These are phyloP conservation scores for Aspergillus ochraceus DNA, from an alignment of 2,329 filamentous ascomycete species.

Conservation along the genomic window DNA sequence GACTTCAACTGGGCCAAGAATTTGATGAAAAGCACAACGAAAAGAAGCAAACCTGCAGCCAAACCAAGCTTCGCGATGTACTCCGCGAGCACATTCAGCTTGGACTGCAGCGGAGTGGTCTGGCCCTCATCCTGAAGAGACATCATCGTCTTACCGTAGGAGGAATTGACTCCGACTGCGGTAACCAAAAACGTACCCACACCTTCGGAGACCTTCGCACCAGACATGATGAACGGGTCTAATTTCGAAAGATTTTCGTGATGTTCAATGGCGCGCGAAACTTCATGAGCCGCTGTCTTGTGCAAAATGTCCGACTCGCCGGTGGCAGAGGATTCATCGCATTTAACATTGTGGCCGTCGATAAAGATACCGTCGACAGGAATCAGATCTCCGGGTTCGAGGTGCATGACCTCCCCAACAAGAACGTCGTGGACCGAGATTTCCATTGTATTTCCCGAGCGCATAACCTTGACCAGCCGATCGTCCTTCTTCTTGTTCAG, in stretches of 20 bases:
- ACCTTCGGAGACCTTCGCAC: conserved; percentile 74
- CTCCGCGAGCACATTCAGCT: conserved; percentile 74
- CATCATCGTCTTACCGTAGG: conserved; percentile 76
- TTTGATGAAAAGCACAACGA: conserved; percentile 76
- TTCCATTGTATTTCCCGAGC: conserved; percentile 70
- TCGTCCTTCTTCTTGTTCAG: conserved; percentile 79
- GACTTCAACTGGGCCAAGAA: conserved; percentile 64
- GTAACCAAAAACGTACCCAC: conserved; percentile 75
- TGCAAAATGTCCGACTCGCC: conserved; percentile 73
- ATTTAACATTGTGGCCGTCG: conserved; percentile 65
- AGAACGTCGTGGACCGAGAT: conserved; percentile 70
- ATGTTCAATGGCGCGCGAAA: conserved; percentile 62
- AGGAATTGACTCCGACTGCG: conserved; percentile 71
- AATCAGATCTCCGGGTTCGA: conserved; percentile 72
- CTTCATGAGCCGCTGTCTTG: conserved; percentile 65
- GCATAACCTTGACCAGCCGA: conserved; percentile 69
- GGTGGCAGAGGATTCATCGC: conserved; percentile 73
- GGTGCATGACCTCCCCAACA: conserved; percentile 70
- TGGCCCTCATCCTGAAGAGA: conserved; percentile 74
- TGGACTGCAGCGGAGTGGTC: conserved; percentile 75
- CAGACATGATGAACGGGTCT: conserved; percentile 79
- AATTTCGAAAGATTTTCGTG: conserved; percentile 62
- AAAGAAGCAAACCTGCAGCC: conserved; percentile 71
- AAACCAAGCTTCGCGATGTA: conserved; percentile 77
- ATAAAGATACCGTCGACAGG: conserved; percentile 72